phyloP scores from a whole-genome alignment of 2,329 filamentous ascomycete genomes.

The Talaromyces verruculosus region DNA sequence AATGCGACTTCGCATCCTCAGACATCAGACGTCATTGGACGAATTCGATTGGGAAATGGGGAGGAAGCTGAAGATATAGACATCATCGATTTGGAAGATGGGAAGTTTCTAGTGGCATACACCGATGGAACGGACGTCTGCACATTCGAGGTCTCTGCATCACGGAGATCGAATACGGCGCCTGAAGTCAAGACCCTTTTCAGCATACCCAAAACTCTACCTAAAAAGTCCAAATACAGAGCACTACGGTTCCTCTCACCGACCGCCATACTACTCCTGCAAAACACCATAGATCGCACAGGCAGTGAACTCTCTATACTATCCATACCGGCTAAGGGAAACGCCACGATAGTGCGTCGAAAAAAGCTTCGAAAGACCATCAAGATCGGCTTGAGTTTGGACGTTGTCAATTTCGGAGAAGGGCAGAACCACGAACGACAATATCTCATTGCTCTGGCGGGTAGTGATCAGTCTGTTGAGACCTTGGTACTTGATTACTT shows the following conservation, averaged over 20 bases:
- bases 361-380: constrained; percentile 66
- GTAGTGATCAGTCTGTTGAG: constrained; percentile 74
- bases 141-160: constrained; percentile 59
- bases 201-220: constrained; percentile 38
- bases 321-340: constrained; percentile 26
- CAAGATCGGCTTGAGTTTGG: constrained; percentile 73
- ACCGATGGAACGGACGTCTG: constrained; percentile 75
- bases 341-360: constrained; percentile 50
- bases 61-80: constrained; percentile 54
- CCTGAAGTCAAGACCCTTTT: constrained; percentile 40
- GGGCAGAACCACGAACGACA: constrained; percentile 63
- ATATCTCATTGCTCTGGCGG: constrained; percentile 76
- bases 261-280: constrained; percentile 55
- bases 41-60: constrained; percentile 52
- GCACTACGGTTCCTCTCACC: constrained; percentile 58
- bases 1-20: constrained; percentile 60
- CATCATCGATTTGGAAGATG: constrained; percentile 34
- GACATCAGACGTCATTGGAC: constrained; percentile 53
- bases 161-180: constrained; percentile 45
- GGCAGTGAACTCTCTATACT: constrained; percentile 59
- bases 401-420: constrained; percentile 68
- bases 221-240: constrained; percentile 54
- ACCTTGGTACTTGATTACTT: constrained; percentile 74
- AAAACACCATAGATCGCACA: constrained; percentile 55
- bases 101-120: constrained; percentile 70